A percentile compares a stretch with the other conserved stretches of the same genome.
These are phyloP conservation scores for Paralagenidium karlingii DNA, from an alignment of 352 stramenopile species.

Conservation along the genomic window DNA sequence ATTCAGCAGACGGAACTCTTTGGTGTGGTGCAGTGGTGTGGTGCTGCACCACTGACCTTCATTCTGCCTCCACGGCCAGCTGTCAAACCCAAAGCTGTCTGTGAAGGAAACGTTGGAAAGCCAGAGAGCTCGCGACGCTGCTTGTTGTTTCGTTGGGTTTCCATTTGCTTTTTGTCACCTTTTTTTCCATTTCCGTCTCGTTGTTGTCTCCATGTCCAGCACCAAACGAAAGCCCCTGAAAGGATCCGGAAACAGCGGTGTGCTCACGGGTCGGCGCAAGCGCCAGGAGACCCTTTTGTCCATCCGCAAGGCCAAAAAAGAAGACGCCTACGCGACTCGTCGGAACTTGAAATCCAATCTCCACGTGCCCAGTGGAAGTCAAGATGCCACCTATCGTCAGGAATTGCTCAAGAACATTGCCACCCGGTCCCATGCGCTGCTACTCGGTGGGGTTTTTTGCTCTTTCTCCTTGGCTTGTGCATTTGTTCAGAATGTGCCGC, in stretches of 20 bases:
- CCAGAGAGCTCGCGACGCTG: too few relatives aligned
- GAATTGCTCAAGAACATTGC: constrained; percentile 73
- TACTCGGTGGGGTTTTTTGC: constrained; percentile 24
- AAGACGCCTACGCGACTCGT: constrained; percentile 77
- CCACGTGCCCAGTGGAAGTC: constrained; percentile 2
- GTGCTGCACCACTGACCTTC: too few relatives aligned
- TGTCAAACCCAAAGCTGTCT: too few relatives aligned
- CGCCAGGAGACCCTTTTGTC: constrained; percentile 77
- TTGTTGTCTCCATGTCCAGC: constrained; percentile 1
- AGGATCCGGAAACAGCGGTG: constrained; percentile 39
- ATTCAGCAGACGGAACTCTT: too few relatives aligned
- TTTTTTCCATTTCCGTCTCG: too few relatives aligned
- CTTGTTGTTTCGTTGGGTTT: too few relatives aligned
- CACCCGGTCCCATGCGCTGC: constrained; percentile 57
- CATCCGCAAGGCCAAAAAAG: constrained; percentile 83
- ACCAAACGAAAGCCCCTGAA: constrained; percentile 62
- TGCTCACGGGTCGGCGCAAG: constrained; percentile 71
- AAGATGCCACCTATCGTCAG: constrained; percentile 33
- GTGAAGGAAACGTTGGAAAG: too few relatives aligned
- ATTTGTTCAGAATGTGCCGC: constrained; percentile 1
- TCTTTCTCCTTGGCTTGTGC: not conserved
- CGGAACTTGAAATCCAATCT: constrained; percentile 76
- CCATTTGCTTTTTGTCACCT: too few relatives aligned
- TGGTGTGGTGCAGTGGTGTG: too few relatives aligned
- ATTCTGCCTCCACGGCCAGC: too few relatives aligned